These are phyloP conservation scores for Pyrus pyrifolia DNA, from an alignment of 306 rosid genomes.

Conservation along the genomic window DNA sequence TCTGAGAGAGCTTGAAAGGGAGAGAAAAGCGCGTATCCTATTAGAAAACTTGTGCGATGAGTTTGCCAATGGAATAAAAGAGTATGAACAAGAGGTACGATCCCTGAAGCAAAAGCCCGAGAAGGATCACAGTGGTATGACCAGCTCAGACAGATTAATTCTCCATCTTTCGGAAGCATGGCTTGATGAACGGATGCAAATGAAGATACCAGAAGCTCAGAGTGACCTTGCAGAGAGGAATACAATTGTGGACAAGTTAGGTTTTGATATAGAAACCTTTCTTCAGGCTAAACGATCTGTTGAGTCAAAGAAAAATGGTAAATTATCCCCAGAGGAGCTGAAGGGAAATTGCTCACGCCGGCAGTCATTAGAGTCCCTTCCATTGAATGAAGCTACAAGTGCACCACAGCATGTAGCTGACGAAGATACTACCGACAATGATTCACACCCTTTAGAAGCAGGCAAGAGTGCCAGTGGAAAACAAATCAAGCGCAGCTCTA, in stretches of 20 bases:
- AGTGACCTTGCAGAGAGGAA: conserved; percentile 29
- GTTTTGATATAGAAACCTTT: conserved; percentile 71
- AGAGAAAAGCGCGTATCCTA: conserved; percentile 58
- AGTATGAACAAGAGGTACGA: conserved; percentile 58
- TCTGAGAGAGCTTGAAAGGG: conserved; percentile 61
- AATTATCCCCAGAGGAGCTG: conserved; percentile 36
- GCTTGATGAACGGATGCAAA: conserved; percentile 80
- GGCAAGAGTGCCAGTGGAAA: conserved; percentile 18
- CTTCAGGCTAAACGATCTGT: conserved; percentile 52
- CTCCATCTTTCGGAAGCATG: conserved; percentile 82
- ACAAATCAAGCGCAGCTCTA: conserved; percentile 19
- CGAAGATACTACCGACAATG: conserved; percentile 34
- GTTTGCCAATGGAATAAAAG: conserved; percentile 69
- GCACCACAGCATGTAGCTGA: conserved; percentile 41
- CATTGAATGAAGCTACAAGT: conserved; percentile 40
- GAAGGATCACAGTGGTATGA: conserved; percentile 26
- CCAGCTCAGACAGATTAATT: conserved; percentile 39
- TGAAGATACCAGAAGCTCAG: conserved; percentile 38
- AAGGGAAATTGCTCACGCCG: conserved; percentile 38
- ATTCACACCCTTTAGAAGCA: conserved; percentile 16
- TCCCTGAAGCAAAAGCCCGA: conserved; percentile 36
- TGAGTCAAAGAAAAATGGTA: conserved; percentile 27
- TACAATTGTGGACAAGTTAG: conserved; percentile 63
- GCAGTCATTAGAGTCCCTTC: conserved; percentile 52
- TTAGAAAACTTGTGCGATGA: conserved; percentile 76